Conservation (phyloP, 1,139 yeast genomes). For the Kluyveromyces marxianus region DNA sequence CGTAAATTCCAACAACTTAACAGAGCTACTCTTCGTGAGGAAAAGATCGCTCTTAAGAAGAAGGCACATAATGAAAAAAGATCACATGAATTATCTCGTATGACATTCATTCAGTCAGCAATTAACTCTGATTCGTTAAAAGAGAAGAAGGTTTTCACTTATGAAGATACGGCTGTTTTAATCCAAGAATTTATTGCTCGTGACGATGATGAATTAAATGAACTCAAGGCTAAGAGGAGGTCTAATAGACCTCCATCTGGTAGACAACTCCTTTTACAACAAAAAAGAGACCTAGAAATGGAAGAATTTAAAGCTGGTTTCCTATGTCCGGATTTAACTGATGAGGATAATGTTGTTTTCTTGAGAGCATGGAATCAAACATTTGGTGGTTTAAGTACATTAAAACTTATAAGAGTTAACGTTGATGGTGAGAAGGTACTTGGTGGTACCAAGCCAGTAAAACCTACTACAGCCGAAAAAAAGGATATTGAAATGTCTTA, state of each 20-base stretch:
- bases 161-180: slow-evolving; percentile 53
- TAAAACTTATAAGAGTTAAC: slow-evolving; percentile 36
- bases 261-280: slow-evolving; percentile 61
- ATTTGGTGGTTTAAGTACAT: slow-evolving; percentile 64
- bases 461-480: not conserved
- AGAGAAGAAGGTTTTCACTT: slow-evolving; percentile 38
- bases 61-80: slow-evolving; percentile 49
- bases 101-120: slow-evolving; percentile 59
- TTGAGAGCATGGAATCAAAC: slow-evolving; percentile 76
- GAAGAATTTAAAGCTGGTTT: slow-evolving; percentile 65
- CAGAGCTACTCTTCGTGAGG: slow-evolving; percentile 79
- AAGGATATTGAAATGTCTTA: slow-evolving; percentile 17
- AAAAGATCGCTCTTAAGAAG: slow-evolving; percentile 55
- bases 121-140: slow-evolving; percentile 40
- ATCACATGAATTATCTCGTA: slow-evolving; percentile 47
- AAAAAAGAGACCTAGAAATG: slow-evolving; percentile 51
- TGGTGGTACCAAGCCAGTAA: slow-evolving; percentile 16
- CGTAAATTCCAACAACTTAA: slow-evolving; percentile 78
- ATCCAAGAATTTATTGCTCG: slow-evolving; percentile 59
- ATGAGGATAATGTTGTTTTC: slow-evolving; percentile 48
- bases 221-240: slow-evolving; percentile 54
- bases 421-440: slow-evolving; percentile 21
- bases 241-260: slow-evolving; percentile 80
- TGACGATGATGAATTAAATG: slow-evolving; percentile 63
- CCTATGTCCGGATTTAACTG: slow-evolving; percentile 63